phyloP scores from a whole-genome alignment of 495 filamentous ascomycete species.

The Immersiella caudata region DNA sequence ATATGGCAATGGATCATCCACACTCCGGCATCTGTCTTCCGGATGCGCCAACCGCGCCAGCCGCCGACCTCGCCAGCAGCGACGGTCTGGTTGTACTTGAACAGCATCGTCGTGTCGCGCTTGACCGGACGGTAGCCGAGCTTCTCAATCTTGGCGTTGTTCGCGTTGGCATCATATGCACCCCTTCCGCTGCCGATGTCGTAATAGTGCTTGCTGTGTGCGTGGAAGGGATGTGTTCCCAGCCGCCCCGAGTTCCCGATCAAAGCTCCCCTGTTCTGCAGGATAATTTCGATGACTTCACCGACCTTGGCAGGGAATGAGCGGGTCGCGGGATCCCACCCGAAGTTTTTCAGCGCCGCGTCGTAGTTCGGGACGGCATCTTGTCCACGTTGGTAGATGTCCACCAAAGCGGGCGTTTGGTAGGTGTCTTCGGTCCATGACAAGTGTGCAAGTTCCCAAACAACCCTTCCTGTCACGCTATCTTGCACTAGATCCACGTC shows the following conservation, averaged over 20 bases:
- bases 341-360: slow-evolving; percentile 47
- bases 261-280: slow-evolving; percentile 53
- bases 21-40: slow-evolving; percentile 55
- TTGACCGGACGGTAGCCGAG: slow-evolving; percentile 45
- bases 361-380: slow-evolving; percentile 45
- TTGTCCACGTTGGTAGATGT: slow-evolving; percentile 54
- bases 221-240: slow-evolving; percentile 65
- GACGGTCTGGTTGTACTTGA: slow-evolving; percentile 46
- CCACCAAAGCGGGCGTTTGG: slow-evolving; percentile 56
- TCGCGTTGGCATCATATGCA: slow-evolving; percentile 54
- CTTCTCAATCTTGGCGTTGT: slow-evolving; percentile 49
- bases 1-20: slow-evolving; percentile 70
- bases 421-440: slow-evolving; percentile 51
- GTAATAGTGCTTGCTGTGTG: slow-evolving; percentile 60
- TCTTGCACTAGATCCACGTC: slow-evolving; percentile 38
- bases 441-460: slow-evolving; percentile 36
- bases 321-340: slow-evolving; percentile 55
- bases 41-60: slow-evolving; percentile 62
- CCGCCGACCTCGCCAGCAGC: slow-evolving; percentile 46
- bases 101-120: slow-evolving; percentile 61
- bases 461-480: slow-evolving; percentile 20
- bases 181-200: slow-evolving; percentile 63
- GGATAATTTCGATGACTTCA: slow-evolving; percentile 65
- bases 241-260: slow-evolving; percentile 43
- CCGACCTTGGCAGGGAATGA: slow-evolving; percentile 58